Conservation (phyloP, 305 asterid genomes). For the Withania somnifera region DNA sequence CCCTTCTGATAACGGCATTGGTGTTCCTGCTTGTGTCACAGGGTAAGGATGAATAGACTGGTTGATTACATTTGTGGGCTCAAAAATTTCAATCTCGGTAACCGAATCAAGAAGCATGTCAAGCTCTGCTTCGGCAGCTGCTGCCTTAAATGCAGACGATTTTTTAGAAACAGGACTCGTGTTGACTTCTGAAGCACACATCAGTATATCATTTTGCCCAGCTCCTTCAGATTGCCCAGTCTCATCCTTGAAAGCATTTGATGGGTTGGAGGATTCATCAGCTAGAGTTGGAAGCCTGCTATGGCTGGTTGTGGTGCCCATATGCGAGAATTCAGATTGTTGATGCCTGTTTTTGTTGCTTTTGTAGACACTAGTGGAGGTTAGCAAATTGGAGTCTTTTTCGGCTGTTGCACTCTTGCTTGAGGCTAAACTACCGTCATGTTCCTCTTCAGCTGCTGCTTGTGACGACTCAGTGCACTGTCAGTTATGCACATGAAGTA, state of each 20-base stretch:
- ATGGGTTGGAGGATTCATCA: conserved; percentile 11
- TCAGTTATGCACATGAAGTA: background rate
- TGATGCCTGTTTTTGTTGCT: background rate
- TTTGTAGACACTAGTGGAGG: conserved; percentile 11
- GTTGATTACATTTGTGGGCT: conserved; percentile 11
- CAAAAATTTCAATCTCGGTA: conserved; percentile 23
- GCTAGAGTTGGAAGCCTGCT: conserved; percentile 12
- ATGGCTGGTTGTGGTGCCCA: background rate
- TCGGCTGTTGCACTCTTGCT: conserved; percentile 12
- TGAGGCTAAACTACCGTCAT: conserved; percentile 12
- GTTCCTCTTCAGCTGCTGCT: conserved; percentile 13
- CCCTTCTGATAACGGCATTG: background rate
- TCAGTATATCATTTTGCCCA: conserved; percentile 2
- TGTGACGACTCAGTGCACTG: conserved; percentile 39
- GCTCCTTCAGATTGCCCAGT: conserved; percentile 7
- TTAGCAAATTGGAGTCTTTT: conserved; percentile 13
- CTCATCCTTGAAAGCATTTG: conserved; percentile 14
- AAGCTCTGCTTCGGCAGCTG: conserved; percentile 67
- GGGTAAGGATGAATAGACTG: background rate
- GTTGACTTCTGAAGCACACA: conserved; percentile 7
- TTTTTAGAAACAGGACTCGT: conserved; percentile 16
- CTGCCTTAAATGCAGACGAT: conserved; percentile 33
- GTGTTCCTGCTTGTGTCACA: background rate
- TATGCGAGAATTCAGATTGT: conserved; percentile 5
- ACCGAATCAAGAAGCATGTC: conserved; percentile 78